Evolutionary conservation across 2,329 filamentous ascomycete genomes (phyloP).

Genomic region (Trichoderma aggressivum): DNA sequence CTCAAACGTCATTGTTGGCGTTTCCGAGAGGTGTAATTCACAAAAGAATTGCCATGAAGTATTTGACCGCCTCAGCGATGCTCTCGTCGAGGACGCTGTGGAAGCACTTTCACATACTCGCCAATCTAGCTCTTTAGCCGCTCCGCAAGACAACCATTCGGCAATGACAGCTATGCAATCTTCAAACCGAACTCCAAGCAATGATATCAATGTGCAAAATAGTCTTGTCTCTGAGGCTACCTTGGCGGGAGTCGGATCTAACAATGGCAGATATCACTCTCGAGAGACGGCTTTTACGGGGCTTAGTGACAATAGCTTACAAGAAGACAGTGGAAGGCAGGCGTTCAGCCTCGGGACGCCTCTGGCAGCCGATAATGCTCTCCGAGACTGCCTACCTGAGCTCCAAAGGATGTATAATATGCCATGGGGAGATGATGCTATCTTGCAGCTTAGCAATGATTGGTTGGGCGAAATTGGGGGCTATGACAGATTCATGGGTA

Average conservation of each 20-base stretch:
- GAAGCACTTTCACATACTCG: slow-evolving; percentile 24
- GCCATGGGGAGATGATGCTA: slow-evolving; percentile 25
- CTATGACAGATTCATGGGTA: background rate
- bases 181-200: background rate
- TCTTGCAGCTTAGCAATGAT: slow-evolving; percentile 25
- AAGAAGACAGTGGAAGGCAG: slow-evolving; percentile 5
- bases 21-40: slow-evolving; percentile 41
- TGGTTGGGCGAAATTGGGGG: slow-evolving; percentile 24
- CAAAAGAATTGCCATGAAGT: slow-evolving; percentile 41
- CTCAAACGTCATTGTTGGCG: slow-evolving; percentile 43
- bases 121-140: background rate
- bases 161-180: background rate
- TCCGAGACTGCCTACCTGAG: slow-evolving; percentile 21
- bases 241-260: background rate
- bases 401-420: slow-evolving; percentile 25
- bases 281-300: background rate
- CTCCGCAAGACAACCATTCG: background rate
- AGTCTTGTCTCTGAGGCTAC: background rate
- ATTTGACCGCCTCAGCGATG: slow-evolving; percentile 42
- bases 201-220: background rate
- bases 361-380: slow-evolving; percentile 21
- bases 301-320: background rate
- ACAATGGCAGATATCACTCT: background rate
- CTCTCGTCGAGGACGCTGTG: slow-evolving; percentile 39
- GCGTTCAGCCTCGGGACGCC: slow-evolving; percentile 38